Evolutionary conservation across 2,329 filamentous ascomycete species (phyloP), one percentile per base, ranked within the genome.

Genomic region (Claviceps humidiphila): DNA sequence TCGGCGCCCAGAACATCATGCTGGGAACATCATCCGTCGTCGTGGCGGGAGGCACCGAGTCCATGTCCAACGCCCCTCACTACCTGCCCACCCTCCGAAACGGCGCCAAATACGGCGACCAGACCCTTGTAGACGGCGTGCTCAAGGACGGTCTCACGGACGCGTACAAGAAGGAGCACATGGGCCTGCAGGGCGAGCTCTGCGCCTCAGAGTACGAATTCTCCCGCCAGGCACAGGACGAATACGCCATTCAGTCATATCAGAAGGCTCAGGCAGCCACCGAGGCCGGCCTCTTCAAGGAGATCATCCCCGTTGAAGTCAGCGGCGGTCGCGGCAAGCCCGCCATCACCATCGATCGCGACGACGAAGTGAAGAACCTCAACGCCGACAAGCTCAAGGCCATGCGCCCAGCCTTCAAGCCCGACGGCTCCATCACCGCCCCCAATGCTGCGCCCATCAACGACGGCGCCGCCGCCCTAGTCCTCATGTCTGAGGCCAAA

Each of bases 41-140:
- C 58, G 89, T 98, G 55, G 93, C 90, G 58, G 93, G 90, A 65
- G 93, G 93, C 61, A 83, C 91, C 60, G 93, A 98, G 76, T 95
- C 89, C 76, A 98, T 98, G 93, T 95, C 90, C 66, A 97, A 97
- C 75, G 78, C 85, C 51, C 93, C 93, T 50, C 90, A 98, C 76
- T 98, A 98, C 76, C 85, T 96, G 51, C 87, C 89, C 58, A 87
- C 76, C 69, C 77, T 95, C 61, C 87, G 93, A 68, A 85, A 72
- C 59, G 93, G 93, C 60, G 83, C 86, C 70, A 97, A 97, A 74
- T 98, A 94, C 71, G 93, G 93, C 63, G 82, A 97, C 73, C 85
- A 91, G 73, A 82, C 77, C 51, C 77, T 98, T 59, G 78, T 96
- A 51, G 93, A 98, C 65, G 91, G 89, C 60, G 82, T 98, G 58